phyloP scores from a whole-genome alignment of 768 basidiomycete genomes.

The Termitomyces sp. region DNA sequence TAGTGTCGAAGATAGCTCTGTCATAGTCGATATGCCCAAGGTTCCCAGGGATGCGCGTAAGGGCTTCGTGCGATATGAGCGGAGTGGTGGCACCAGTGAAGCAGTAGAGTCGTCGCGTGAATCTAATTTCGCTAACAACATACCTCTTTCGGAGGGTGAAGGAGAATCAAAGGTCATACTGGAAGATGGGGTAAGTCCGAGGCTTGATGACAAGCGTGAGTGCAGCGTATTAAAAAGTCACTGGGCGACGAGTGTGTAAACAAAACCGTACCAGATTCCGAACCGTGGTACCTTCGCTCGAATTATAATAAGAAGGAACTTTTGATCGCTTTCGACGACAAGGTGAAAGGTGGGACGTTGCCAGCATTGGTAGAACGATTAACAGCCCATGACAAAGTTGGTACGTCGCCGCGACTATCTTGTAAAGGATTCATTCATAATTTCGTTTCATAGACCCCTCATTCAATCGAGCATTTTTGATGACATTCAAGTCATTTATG shows the following conservation, averaged over 20 bases:
- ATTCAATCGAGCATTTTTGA: constrained; percentile 85
- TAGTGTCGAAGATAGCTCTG: constrained; percentile 20
- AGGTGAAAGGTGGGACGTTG: constrained; percentile 83
- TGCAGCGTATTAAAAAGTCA: constrained; percentile 48
- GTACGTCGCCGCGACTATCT: constrained; percentile 34
- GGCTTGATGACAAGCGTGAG: constrained; percentile 37
- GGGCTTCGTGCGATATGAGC: constrained; percentile 1
- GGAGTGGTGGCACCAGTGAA: constrained; percentile 12
- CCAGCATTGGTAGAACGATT: constrained; percentile 82
- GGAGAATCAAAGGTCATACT: not conserved
- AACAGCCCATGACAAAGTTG: constrained; percentile 84
- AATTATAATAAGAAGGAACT: constrained; percentile 79
- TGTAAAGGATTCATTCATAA: not conserved
- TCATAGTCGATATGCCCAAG: constrained; percentile 51
- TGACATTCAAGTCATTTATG: constrained; percentile 96
- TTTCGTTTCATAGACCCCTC: constrained; percentile 38
- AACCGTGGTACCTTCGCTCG: constrained; percentile 83
- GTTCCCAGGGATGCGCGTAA: constrained; percentile 21
- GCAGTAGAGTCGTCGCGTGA: not conserved
- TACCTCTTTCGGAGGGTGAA: constrained; percentile 4
- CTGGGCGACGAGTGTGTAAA: constrained; percentile 52
- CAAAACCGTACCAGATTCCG: constrained; percentile 34
- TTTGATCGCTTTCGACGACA: constrained; percentile 76
- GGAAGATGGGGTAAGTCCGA: constrained; percentile 17
- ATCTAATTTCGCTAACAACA: constrained; percentile 1